Percentiles rank a stretch among this genome's conserved stretches.
Conservation (phyloP, 345 rosid genomes). For the Alliaria petiolata region DNA sequence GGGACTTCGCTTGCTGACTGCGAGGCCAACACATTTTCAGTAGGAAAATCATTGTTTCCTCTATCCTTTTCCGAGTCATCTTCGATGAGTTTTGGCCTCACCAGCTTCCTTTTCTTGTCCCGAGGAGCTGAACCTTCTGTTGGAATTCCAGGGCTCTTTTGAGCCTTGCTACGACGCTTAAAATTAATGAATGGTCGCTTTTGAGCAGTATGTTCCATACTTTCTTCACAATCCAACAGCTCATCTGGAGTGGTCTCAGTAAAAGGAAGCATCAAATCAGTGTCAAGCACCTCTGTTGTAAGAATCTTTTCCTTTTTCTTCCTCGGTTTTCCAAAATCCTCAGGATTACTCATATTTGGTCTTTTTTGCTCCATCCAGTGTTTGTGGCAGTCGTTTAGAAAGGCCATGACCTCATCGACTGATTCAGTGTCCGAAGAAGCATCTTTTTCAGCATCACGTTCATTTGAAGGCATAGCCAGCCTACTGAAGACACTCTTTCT, state of each 20-base stretch:
- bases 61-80: conserved; percentile 13
- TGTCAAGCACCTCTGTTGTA: conserved; percentile 21
- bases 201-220: conserved; percentile 17
- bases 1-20: conserved; percentile 10
- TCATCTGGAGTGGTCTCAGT: conserved; percentile 19
- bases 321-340: not conserved
- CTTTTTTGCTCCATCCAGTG: conserved; percentile 33
- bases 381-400: conserved; percentile 26
- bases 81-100: conserved; percentile 45
- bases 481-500: conserved; percentile 55
- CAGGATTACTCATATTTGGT: not conserved
- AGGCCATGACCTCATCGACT: conserved; percentile 48
- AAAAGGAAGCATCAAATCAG: conserved; percentile 6
- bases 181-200: conserved; percentile 44
- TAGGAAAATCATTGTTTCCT: not conserved
- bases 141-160: conserved; percentile 19
- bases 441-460: conserved; percentile 4
- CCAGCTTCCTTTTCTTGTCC: conserved; percentile 47
- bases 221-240: conserved; percentile 14
- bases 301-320: conserved; percentile 23
- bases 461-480: conserved; percentile 32
- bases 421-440: conserved; percentile 25
- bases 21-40: not conserved
- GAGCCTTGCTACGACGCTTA: conserved; percentile 45
- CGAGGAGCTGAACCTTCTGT: conserved; percentile 17